Evolutionary conservation across 2,329 filamentous ascomycete genomes (phyloP).

Genomic region (Aspergillus eucalypticola): DNA sequence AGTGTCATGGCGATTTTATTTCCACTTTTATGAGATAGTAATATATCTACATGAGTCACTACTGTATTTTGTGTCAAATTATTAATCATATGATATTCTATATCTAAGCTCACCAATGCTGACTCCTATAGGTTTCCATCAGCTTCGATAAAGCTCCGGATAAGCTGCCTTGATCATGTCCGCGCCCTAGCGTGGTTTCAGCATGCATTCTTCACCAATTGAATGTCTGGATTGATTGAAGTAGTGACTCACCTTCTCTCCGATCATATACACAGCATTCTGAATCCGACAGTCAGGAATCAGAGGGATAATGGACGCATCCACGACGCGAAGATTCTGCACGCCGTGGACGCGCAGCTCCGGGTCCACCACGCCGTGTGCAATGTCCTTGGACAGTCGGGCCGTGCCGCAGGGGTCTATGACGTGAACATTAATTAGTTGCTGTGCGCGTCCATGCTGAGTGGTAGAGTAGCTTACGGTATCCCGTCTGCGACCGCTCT

Average conservation of each 20-base stretch:
- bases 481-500: slow-evolving; percentile 1
- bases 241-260: neutral
- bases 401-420: slow-evolving; percentile 3
- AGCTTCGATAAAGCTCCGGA: neutral
- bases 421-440: neutral
- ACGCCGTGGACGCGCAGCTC: slow-evolving; percentile 2
- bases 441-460: neutral
- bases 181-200: neutral
- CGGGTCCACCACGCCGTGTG: neutral
- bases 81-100: too few relatives aligned
- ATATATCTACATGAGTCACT: too few relatives aligned
- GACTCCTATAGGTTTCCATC: too few relatives aligned
- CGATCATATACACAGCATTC: slow-evolving; percentile 3
- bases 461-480: neutral
- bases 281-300: slow-evolving; percentile 5
- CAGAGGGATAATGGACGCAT: neutral
- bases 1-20: too few relatives aligned
- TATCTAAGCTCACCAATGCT: too few relatives aligned
- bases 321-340: neutral
- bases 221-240: too few relatives aligned
- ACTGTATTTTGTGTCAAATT: too few relatives aligned
- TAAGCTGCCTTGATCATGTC: neutral
- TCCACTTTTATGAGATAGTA: too few relatives aligned
- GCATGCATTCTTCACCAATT: too few relatives aligned
- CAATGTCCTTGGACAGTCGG: neutral